Evolutionary conservation across 164 flowering plant genomes (phyloP), one percentile per base, ranked within the genome.

Genomic region (Tetrastigma voinierianum): DNA sequence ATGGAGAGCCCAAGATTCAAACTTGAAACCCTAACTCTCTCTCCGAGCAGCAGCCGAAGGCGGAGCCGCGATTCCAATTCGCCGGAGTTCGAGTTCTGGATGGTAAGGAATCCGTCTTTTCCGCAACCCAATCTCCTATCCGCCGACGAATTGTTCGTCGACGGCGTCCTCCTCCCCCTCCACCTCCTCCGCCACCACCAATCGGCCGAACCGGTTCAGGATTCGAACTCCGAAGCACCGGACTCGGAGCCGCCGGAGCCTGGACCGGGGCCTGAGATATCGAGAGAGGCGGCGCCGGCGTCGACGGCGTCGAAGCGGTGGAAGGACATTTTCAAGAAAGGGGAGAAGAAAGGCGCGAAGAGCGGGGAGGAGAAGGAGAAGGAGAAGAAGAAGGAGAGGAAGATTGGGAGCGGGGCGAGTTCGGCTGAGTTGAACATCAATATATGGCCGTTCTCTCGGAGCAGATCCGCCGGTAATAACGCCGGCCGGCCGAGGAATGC

Each of bases 11-110:
- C 19, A 32, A 59, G 19, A 59, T 51, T 52, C 25, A 57, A 44
- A 49, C 51, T 61, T 40, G 53, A 64, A 16, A 3, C 16, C 9
- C 65, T 44, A 51, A 51, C 25, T 8, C 77, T 74, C 56, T 64
- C 83, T 0, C 75, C 71, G 4, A 65, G 76, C 67, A 71, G 70
- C 70, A 72, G 77, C 51, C 59, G 79, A 15, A 71, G 86, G 53
- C 70, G 76, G 46, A 74, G 77, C 52, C 70, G 73, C 70, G 62
- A 49, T 46, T 47, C 82, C 2, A 80, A 70, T 67, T 86, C 94
- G 0, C 89, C 98, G 0, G 98, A 93, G 69, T 89, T 90, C 67
- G 96, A 89, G 83, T 90, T 90, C 74, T 93, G 94, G 94, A 83
- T 72, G 85, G 69, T 84, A 61, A 79, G 89, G 59, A 86, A 91